Evolutionary conservation across 2,329 filamentous ascomycete species (phyloP), one percentile per base, ranked within the genome.

Genomic region (Elsinoe perseae): DNA sequence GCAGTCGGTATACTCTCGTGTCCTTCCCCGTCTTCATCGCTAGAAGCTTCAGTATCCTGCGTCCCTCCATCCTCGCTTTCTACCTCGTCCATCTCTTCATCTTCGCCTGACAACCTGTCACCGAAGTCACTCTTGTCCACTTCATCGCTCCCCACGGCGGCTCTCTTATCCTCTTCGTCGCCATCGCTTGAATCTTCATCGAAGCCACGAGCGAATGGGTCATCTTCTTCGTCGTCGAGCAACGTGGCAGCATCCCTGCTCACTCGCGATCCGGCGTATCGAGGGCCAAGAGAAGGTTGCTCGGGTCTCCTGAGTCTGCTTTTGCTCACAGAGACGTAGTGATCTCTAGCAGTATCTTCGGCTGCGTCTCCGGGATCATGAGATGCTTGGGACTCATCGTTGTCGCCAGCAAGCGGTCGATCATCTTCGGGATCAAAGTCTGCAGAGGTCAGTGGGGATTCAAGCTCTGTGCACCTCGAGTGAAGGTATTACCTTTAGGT

Each of bases 281-380:
- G 81, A 12, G 86, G 84, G 0, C 90, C 92, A 1, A 96, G 76
- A 0, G 81, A 73, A 16, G 85, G 72, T 21, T 79, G 78, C 30
- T 89, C 83, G 57, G 83, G 83, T 66, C 88, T 85, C 61, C 89
- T 83, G 62, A 96, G 75, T 68, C 87, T 92, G 73, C 86, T 93
- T 76, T 91, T 93, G 18, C 84, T 86, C 28, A 95, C 88, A 54
- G 79, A 72, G 42, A 87, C 80, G 68, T 97, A 97, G 69, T 97
- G 92, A 65, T 95, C 92, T 28, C 91, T 86, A 18, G 86, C 89
- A 9, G 78, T 77, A 59, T 80, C 72, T 9, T 68, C 75, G 62
- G 78, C 70, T 38, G 63, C 70, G 57, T 72, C 72, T 20, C 70
- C 72, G 8, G 28, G 16, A 4, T 70, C 77, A 43, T 77, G 81